A percentile compares a stretch with the other conserved stretches of the same genome.
Evolutionary conservation across 768 basidiomycete species (phyloP).

Genomic region (Serendipita vermifera): DNA sequence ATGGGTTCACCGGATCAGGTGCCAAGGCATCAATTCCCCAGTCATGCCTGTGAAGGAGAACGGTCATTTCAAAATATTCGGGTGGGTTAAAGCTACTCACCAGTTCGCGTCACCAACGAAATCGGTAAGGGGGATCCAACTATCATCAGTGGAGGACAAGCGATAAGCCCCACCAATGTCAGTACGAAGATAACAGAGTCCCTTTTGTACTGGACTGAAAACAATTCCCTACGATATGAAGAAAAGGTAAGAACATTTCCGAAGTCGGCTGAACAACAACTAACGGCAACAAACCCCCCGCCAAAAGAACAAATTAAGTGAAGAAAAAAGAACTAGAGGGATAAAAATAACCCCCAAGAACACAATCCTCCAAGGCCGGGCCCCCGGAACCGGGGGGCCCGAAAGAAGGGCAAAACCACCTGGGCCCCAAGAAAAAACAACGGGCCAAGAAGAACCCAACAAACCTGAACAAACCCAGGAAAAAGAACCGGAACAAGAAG

Average conservation of each 20-base stretch:
- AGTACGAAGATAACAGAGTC: slow-evolving; percentile 50
- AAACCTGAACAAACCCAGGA: too few species aligned
- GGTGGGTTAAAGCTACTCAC: slow-evolving; percentile 24
- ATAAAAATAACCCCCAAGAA: too few species aligned
- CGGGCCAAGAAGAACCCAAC: too few species aligned
- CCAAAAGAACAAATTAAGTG: too few species aligned
- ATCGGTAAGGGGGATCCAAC: slow-evolving; percentile 52
- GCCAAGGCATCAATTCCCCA: slow-evolving; percentile 53
- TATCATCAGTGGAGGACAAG: slow-evolving; percentile 39
- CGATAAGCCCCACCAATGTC: slow-evolving; percentile 57
- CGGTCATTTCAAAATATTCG: slow-evolving; percentile 11
- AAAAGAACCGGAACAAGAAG: too few species aligned
- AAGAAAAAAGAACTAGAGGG: too few species aligned
- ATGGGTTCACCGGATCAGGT: slow-evolving; percentile 44
- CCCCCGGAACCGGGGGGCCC: too few species aligned
- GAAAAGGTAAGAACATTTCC: background rate
- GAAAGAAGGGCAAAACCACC: too few species aligned
- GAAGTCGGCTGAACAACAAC: too few species aligned
- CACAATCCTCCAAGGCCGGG: too few species aligned
- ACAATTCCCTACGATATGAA: slow-evolving; percentile 27
- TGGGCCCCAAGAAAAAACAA: too few species aligned
- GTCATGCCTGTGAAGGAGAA: slow-evolving; percentile 22
- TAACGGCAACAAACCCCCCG: too few species aligned
- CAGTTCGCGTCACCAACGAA: slow-evolving; percentile 37
- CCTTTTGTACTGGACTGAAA: slow-evolving; percentile 48